Percentiles rank a stretch among this genome's conserved stretches.
Conservation (phyloP, 768 basidiomycete genomes). For the Rhizopogon vinicolor region DNA sequence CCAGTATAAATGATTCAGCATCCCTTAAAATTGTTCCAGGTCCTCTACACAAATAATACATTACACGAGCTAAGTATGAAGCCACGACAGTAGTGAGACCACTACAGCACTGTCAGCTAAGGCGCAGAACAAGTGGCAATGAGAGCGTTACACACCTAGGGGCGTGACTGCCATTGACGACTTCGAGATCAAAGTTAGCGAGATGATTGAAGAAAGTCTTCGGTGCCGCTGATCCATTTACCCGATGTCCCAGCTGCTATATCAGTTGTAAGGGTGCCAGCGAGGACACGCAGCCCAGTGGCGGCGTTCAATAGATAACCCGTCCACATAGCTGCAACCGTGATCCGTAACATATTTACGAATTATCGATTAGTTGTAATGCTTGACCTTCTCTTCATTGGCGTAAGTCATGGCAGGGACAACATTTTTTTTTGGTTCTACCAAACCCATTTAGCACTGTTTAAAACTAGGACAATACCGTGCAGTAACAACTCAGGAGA, state of each 20-base stretch:
- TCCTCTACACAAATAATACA: conserved; percentile 19
- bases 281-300: conserved; percentile 18
- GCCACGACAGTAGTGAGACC: conserved; percentile 33
- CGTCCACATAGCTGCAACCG: conserved; percentile 6
- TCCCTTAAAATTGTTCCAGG: too few species aligned
- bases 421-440: neutral
- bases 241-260: conserved; percentile 17
- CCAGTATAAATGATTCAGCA: too few species aligned
- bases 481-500: too few species aligned
- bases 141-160: conserved; percentile 12
- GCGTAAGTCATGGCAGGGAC: neutral
- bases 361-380: neutral
- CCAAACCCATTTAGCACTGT: neutral
- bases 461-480: too few species aligned
- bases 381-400: neutral
- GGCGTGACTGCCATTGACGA: conserved; percentile 25
- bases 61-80: conserved; percentile 32
- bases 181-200: conserved; percentile 4
- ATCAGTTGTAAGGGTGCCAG: conserved; percentile 22
- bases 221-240: conserved; percentile 1
- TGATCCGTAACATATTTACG: neutral
- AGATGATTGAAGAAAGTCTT: neutral
- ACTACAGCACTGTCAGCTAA: conserved; percentile 1
- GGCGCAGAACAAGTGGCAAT: neutral
- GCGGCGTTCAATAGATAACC: conserved; percentile 15